A percentile compares a stretch with the other conserved stretches of the same genome.
phyloP scores from a whole-genome alignment of 352 stramenopile genomes.

The Elongisporangium undulatum region DNA sequence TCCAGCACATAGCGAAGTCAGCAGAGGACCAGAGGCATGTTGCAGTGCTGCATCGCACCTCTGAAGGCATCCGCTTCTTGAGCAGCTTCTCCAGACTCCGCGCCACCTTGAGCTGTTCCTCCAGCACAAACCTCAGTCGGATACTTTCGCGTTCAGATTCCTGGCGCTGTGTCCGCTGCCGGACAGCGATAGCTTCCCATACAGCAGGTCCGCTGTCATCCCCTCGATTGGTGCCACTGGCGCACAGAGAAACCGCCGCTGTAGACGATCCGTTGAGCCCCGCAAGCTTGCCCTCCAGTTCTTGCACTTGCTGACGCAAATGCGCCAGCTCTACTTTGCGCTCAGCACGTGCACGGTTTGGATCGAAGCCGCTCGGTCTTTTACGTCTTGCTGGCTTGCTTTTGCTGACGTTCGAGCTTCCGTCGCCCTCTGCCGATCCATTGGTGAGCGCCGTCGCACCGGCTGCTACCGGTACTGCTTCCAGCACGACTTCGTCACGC shows the following conservation, averaged over 20 bases:
- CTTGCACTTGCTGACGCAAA: conserved; percentile 44
- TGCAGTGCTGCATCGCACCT: neutral
- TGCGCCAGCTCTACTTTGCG: conserved; percentile 46
- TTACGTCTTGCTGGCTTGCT: neutral
- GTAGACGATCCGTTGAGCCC: conserved; percentile 1
- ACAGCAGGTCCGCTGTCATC: conserved; percentile 12
- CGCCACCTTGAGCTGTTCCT: conserved; percentile 53
- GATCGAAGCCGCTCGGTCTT: conserved; percentile 15
- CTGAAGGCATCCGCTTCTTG: conserved; percentile 19
- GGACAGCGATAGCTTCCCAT: conserved; percentile 62
- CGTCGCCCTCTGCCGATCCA: neutral
- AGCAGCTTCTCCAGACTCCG: conserved; percentile 52
- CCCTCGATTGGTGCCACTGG: neutral
- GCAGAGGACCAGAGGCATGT: neutral
- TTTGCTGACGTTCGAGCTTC: neutral
- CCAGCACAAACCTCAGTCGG: conserved; percentile 41
- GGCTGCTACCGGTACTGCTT: neutral
- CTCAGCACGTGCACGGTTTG: conserved; percentile 30
- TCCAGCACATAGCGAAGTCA: neutral
- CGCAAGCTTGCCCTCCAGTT: conserved; percentile 39
- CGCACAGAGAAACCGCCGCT: neutral
- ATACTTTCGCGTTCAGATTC: conserved; percentile 69
- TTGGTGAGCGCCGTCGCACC: neutral
- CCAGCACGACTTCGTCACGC: neutral
- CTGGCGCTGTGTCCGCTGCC: conserved; percentile 60